phyloP scores from a whole-genome alignment of 176 grass and related monocot species.

The Typha latifolia region DNA sequence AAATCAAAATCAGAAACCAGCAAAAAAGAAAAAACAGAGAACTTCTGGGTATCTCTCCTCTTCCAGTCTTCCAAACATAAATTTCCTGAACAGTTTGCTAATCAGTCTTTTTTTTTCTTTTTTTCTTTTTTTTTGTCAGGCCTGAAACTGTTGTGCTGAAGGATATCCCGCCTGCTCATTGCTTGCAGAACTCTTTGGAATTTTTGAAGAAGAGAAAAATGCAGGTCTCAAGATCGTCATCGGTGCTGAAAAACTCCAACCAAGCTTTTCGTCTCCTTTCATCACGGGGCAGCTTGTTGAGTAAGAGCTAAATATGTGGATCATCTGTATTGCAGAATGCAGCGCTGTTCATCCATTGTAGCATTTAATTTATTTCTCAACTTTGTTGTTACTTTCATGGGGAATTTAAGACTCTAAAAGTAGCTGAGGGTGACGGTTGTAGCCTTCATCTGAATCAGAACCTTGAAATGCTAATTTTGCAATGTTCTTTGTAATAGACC shows the following conservation, averaged over 20 bases:
- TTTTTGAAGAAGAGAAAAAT: constrained; percentile 73
- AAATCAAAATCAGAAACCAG: constrained; percentile 39
- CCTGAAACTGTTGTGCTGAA: constrained; percentile 70
- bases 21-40: constrained; percentile 37
- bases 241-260: constrained; percentile 14
- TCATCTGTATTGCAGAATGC: background rate
- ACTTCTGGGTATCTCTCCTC: constrained; percentile 45
- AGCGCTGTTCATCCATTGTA: background rate
- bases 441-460: too few relatives aligned
- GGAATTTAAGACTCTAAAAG: too few relatives aligned
- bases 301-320: constrained; percentile 1
- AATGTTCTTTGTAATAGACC: too few relatives aligned
- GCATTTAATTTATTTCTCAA: too few relatives aligned
- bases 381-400: too few relatives aligned
- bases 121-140: constrained; percentile 42
- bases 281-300: constrained; percentile 12
- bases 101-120: constrained; percentile 7
- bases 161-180: constrained; percentile 40
- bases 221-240: constrained; percentile 13
- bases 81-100: background rate
- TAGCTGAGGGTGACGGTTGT: too few relatives aligned
- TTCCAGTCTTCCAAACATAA: constrained; percentile 1
- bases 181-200: constrained; percentile 47
- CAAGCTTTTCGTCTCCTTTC: constrained; percentile 15
- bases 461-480: too few relatives aligned